These are phyloP conservation scores for Plasmopara halstedii DNA, from an alignment of 352 stramenopile genomes.

Conservation along the genomic window DNA sequence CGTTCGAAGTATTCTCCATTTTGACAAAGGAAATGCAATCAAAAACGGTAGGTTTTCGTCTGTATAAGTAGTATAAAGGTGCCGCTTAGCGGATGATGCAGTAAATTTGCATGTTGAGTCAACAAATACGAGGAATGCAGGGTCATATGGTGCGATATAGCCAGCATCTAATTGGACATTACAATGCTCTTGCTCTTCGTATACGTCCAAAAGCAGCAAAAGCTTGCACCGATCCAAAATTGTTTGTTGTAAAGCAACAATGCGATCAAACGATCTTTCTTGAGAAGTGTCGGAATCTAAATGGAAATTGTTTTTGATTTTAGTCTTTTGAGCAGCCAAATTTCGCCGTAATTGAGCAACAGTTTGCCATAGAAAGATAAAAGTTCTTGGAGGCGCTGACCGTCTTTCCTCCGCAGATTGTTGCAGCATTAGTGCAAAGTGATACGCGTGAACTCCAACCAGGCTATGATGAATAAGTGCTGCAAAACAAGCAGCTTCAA, in stretches of 20 bases:
- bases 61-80: slow-evolving; percentile 24
- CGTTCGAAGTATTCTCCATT: slow-evolving; percentile 35
- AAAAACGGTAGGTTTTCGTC: slow-evolving; percentile 29
- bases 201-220: slow-evolving; percentile 22
- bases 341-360: slow-evolving; percentile 46
- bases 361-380: slow-evolving; percentile 32
- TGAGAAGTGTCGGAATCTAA: background rate
- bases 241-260: slow-evolving; percentile 16
- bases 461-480: slow-evolving; percentile 51
- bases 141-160: slow-evolving; percentile 27
- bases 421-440: slow-evolving; percentile 17
- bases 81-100: slow-evolving; percentile 13
- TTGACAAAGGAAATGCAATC: slow-evolving; percentile 33
- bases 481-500: slow-evolving; percentile 54
- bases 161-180: slow-evolving; percentile 22
- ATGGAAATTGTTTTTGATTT: slow-evolving; percentile 25
- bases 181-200: slow-evolving; percentile 26
- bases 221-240: slow-evolving; percentile 42
- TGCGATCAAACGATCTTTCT: slow-evolving; percentile 4
- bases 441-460: slow-evolving; percentile 19
- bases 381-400: slow-evolving; percentile 17
- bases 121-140: slow-evolving; percentile 16
- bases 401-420: background rate
- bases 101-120: slow-evolving; percentile 9
- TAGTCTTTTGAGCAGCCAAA: slow-evolving; percentile 34